Evolutionary conservation across 192 early-diverging fungal species (phyloP).

Genomic region (Entomortierella chlamydospora): DNA sequence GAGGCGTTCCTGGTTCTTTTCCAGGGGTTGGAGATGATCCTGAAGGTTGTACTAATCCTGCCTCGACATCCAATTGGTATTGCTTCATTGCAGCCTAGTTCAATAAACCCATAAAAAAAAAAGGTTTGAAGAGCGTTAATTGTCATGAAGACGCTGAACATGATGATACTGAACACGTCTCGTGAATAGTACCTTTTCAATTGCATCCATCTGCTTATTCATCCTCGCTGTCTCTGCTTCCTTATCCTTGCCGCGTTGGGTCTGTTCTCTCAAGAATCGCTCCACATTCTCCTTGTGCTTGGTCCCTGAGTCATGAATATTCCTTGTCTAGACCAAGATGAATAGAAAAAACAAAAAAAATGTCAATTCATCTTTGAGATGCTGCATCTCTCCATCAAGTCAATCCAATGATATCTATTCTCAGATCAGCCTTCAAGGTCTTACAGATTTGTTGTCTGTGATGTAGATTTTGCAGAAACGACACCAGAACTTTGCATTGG

Average conservation of each 20-base stretch:
- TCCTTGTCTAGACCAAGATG: slow-evolving; percentile 29
- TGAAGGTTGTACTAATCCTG: slow-evolving; percentile 42
- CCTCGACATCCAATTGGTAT: slow-evolving; percentile 54
- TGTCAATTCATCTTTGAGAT: background rate
- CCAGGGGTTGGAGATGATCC: slow-evolving; percentile 1
- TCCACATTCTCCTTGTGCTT: slow-evolving; percentile 90
- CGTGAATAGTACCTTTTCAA: slow-evolving; percentile 61
- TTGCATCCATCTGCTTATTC: slow-evolving; percentile 71
- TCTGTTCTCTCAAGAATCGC: slow-evolving; percentile 73
- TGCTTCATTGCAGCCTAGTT: slow-evolving; percentile 58
- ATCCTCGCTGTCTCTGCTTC: slow-evolving; percentile 54
- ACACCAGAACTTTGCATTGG: slow-evolving; percentile 86
- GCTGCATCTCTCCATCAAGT: no score
- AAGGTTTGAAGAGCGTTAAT: background rate
- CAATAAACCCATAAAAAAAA: no score
- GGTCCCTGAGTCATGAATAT: slow-evolving; percentile 79
- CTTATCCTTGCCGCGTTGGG: slow-evolving; percentile 61
- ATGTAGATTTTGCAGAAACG: slow-evolving; percentile 87
- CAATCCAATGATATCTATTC: background rate
- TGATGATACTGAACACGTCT: background rate
- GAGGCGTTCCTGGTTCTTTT: background rate
- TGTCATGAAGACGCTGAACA: background rate
- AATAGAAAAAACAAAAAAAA: background rate
- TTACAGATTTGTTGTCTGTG: slow-evolving; percentile 85
- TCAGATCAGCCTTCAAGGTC: background rate